Evolutionary conservation across 1,139 yeast species (phyloP), one percentile per base, ranked within the genome.

Genomic region (Kodamaea sp.): DNA sequence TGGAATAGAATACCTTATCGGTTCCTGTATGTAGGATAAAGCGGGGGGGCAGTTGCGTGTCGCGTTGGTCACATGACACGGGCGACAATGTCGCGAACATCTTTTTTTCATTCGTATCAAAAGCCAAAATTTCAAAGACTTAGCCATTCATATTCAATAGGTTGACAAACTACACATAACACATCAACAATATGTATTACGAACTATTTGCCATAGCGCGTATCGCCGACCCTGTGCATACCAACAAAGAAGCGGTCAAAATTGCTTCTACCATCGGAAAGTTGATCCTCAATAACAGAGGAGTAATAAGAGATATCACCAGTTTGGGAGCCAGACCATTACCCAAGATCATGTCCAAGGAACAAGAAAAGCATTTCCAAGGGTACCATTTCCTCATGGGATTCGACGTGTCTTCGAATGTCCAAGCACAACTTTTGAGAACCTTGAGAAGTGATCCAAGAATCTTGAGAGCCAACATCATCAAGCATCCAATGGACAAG

Each of bases 161-260:
- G n/a, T n/a, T n/a, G n/a, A n/a, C n/a, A n/a, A n/a, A n/a, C n/a
- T n/a, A n/a, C n/a, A n/a, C n/a, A n/a, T n/a, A n/a, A n/a, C 13
- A 23, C 22, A n/a, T 3, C 20, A 5, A n/a, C 38, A 43, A 31
- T 38, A 90, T 90, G 97, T 76, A 88, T 43, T 90, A 90, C 71
- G 97, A 90, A 68, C 69, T 90, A 32, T 76, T 89, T 43, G 96
- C 96, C 32, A 84, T 89, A 46, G 89, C 96, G 14, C 87, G 97
- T 68, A 78, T 82, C 27, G 62, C 79, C 16, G 78, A 79, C 46
- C 80, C 83, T 3, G 53, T 66, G 22, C 63, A 68, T 31, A 73
- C 75, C 29, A 73, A 76, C 36, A 63, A 70, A 30, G 94, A 85
- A 50, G 92, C 92, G 8, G 78, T 66, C 29, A 80, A 78, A 47